Conservation (phyloP, 352 stramenopile species). For the Phytopythium mirpurense region DNA sequence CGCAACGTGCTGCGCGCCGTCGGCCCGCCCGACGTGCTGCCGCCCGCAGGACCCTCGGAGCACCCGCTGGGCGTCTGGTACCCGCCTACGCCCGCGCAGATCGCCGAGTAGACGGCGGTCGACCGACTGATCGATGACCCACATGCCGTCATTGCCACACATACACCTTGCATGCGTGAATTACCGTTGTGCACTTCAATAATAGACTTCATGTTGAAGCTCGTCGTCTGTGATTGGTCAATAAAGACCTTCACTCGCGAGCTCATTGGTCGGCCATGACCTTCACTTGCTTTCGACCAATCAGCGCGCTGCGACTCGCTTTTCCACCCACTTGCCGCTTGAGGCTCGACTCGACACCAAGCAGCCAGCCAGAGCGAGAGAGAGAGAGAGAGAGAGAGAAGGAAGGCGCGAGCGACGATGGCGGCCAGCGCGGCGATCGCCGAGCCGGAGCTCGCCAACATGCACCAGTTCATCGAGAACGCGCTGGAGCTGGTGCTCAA, state of each 20-base stretch:
- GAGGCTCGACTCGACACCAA: no score
- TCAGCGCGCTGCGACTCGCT: background rate
- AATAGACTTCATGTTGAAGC: constrained; percentile 1
- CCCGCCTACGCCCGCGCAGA: background rate
- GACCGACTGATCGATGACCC: no score
- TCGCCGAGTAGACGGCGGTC: background rate
- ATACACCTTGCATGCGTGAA: background rate
- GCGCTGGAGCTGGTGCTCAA: constrained; percentile 77
- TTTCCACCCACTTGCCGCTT: constrained; percentile 4
- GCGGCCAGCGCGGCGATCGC: constrained; percentile 21
- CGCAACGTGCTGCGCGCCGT: constrained; percentile 18
- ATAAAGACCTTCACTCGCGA: background rate
- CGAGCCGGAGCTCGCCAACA: constrained; percentile 60
- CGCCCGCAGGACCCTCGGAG: constrained; percentile 36
- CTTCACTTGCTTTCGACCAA: constrained; percentile 1
- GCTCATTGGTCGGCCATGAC: background rate
- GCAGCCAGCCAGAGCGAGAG: no score
- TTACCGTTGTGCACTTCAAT: background rate
- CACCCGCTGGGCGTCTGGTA: constrained; percentile 63
- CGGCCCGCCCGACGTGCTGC: constrained; percentile 54
- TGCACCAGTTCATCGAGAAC: constrained; percentile 84
- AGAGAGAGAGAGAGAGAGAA: no score
- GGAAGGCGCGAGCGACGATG: no score
- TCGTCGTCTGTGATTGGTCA: background rate
- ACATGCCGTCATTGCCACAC: no score